Evolutionary conservation across 805 yeast species (phyloP).

Genomic region (Yamadazyma scolyti): DNA sequence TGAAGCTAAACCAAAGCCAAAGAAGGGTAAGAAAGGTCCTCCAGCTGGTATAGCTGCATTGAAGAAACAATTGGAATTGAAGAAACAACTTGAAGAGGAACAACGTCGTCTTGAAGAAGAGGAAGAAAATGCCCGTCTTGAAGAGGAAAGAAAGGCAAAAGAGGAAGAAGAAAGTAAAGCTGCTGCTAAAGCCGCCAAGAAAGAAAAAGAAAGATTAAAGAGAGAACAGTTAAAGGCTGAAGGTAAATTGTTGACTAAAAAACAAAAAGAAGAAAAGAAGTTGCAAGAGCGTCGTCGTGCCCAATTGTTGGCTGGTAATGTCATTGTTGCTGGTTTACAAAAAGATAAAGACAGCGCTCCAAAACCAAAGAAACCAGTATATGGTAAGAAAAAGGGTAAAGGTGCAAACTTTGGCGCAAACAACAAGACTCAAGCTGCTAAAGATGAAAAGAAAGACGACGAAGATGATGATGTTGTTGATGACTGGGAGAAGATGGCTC

Average conservation of each 20-base stretch:
- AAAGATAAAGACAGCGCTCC: slow-evolving; percentile 21
- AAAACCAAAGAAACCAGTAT: slow-evolving; percentile 66
- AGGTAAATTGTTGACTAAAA: slow-evolving; percentile 90
- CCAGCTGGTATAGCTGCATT: slow-evolving; percentile 92
- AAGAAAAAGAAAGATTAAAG: slow-evolving; percentile 82
- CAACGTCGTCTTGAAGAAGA: slow-evolving; percentile 69
- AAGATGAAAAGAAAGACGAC: slow-evolving; percentile 15
- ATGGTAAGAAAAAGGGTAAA: slow-evolving; percentile 62
- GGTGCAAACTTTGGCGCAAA: slow-evolving; percentile 34
- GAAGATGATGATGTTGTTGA: slow-evolving; percentile 63
- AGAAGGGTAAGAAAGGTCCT: slow-evolving; percentile 68
- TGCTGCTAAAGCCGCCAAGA: slow-evolving; percentile 60
- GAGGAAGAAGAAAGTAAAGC: slow-evolving; percentile 68
- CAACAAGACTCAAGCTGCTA: slow-evolving; percentile 13
- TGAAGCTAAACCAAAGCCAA: slow-evolving; percentile 33
- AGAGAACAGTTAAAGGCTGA: slow-evolving; percentile 92
- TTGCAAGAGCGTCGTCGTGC: slow-evolving; percentile 85
- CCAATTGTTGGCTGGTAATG: slow-evolving; percentile 70
- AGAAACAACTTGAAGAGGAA: slow-evolving; percentile 86
- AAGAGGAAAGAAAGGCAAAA: slow-evolving; percentile 45
- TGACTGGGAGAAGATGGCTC: slow-evolving; percentile 78
- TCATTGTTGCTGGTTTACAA: slow-evolving; percentile 71
- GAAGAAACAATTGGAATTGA: slow-evolving; percentile 82
- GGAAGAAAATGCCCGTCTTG: slow-evolving; percentile 48
- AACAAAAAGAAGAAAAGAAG: slow-evolving; percentile 91